Percentiles rank a stretch among this genome's conserved stretches.
These are phyloP conservation scores for Podospora conica DNA, from an alignment of 495 filamentous ascomycete genomes.

Conservation along the genomic window DNA sequence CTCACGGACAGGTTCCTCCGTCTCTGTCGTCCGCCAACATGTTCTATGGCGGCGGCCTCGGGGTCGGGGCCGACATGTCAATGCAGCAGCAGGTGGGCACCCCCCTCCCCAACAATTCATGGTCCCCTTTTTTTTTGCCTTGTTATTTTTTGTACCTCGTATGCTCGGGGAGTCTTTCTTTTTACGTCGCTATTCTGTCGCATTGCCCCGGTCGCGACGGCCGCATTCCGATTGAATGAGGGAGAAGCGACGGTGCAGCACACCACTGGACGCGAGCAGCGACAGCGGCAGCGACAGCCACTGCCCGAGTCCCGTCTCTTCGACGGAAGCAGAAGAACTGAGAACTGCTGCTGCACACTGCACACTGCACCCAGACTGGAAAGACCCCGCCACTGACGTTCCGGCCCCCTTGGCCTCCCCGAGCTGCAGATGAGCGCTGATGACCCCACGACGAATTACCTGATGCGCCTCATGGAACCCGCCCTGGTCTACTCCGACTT, in stretches of 20 bases:
- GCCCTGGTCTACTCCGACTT: conserved; percentile 30
- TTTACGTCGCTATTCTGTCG: neutral
- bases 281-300: neutral
- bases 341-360: too few species aligned
- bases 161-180: neutral
- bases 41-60: conserved; percentile 15
- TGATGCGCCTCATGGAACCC: conserved; percentile 38
- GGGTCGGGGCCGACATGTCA: conserved; percentile 9
- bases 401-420: conserved; percentile 8
- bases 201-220: conserved; percentile 1
- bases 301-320: neutral
- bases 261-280: neutral
- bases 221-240: neutral
- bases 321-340: neutral
- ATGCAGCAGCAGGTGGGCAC: conserved; percentile 11
- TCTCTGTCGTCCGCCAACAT: conserved; percentile 26
- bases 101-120: neutral
- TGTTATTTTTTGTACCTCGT: neutral
- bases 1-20: conserved; percentile 24
- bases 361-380: neutral
- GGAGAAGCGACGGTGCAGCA: neutral
- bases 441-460: conserved; percentile 20
- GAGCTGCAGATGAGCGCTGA: conserved; percentile 26
- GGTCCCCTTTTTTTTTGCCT: neutral
- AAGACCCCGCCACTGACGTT: conserved; percentile 18